Evolutionary conservation across 352 stramenopile genomes (phyloP).

Genomic region (Phytophthora syringae): DNA sequence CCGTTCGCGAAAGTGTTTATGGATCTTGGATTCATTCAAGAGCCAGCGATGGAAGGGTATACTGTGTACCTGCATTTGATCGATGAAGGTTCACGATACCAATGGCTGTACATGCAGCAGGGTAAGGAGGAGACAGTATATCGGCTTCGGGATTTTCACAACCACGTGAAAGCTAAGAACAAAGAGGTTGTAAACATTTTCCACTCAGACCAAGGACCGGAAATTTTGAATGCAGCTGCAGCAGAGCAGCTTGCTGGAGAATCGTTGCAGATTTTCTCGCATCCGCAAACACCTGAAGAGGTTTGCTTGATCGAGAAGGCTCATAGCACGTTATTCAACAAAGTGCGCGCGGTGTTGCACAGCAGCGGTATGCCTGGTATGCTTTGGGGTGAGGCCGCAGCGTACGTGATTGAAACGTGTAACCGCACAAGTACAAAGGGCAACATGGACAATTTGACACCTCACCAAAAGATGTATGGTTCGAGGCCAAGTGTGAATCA

Average conservation of each 20-base stretch:
- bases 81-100: slow-evolving; percentile 17
- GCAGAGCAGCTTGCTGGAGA: neutral
- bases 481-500: slow-evolving; percentile 11
- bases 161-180: slow-evolving; percentile 3
- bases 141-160: neutral
- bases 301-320: slow-evolving; percentile 11
- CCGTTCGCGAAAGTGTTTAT: slow-evolving; percentile 10
- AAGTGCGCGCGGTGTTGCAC: slow-evolving; percentile 13
- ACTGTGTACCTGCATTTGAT: slow-evolving; percentile 15
- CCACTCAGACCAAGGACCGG: slow-evolving; percentile 8
- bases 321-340: neutral
- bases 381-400: slow-evolving; percentile 12
- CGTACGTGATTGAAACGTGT: slow-evolving; percentile 11
- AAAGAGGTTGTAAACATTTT: neutral
- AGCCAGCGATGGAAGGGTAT: neutral
- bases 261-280: slow-evolving; percentile 17
- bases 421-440: slow-evolving; percentile 13
- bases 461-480: slow-evolving; percentile 10
- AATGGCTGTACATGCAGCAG: slow-evolving; percentile 13
- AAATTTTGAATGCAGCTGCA: neutral
- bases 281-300: slow-evolving; percentile 17
- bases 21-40: slow-evolving; percentile 8
- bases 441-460: slow-evolving; percentile 10
- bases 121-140: slow-evolving; percentile 19
- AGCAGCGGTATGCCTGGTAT: slow-evolving; percentile 5